A percentile compares a stretch with the other conserved stretches of the same genome.
phyloP scores from a whole-genome alignment of 495 filamentous ascomycete species.

The Daldinia caldariorum region DNA sequence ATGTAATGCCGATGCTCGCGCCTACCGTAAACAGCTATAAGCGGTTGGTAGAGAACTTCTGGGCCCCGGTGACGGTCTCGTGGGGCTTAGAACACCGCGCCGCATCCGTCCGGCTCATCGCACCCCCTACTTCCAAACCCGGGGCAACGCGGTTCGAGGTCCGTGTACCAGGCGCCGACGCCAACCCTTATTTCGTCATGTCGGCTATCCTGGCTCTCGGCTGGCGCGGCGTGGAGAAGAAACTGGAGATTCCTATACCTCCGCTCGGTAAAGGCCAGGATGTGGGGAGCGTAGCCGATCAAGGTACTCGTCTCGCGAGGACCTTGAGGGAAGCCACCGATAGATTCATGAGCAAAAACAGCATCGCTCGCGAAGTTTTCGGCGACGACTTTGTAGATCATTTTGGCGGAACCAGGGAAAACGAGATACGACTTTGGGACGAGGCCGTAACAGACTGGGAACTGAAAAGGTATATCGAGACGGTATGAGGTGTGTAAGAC shows the following conservation, averaged over 20 bases:
- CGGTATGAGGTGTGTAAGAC: conserved; percentile 57
- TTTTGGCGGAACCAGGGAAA: conserved; percentile 89
- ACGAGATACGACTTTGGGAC: conserved; percentile 91
- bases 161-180: conserved; percentile 88
- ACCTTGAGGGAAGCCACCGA: conserved; percentile 81
- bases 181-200: conserved; percentile 90
- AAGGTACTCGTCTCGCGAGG: conserved; percentile 79
- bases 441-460: conserved; percentile 96
- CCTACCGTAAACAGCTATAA: conserved; percentile 98
- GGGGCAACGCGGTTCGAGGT: conserved; percentile 93
- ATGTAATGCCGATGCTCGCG: conserved; percentile 94
- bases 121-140: conserved; percentile 81
- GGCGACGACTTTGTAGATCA: conserved; percentile 97
- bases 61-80: conserved; percentile 96
- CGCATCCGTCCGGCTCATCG: conserved; percentile 88
- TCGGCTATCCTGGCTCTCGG: conserved; percentile 85
- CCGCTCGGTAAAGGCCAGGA: conserved; percentile 86
- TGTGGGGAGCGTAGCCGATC: conserved; percentile 72
- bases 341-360: conserved; percentile 75
- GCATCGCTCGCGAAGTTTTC: conserved; percentile 89
- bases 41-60: conserved; percentile 97
- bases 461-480: conserved; percentile 78
- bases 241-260: conserved; percentile 81
- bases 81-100: conserved; percentile 97
- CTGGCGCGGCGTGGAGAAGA: conserved; percentile 89